Percentiles rank a stretch among this genome's conserved stretches.
phyloP scores from a whole-genome alignment of 2,329 filamentous ascomycete genomes.

The Ceratocystis colombiana region DNA sequence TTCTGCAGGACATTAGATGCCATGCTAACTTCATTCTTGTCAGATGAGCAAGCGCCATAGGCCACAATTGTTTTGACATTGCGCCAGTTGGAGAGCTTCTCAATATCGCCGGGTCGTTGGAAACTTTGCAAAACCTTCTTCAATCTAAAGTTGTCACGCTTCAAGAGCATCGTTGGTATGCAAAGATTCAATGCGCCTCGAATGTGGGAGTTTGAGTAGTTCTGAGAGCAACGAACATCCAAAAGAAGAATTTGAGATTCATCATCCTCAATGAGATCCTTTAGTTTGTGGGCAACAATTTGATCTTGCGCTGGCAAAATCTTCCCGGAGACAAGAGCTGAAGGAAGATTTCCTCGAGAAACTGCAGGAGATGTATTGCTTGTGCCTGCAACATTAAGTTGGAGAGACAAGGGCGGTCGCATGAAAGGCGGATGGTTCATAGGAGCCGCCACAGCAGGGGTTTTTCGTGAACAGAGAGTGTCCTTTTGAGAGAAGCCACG shows the following conservation, averaged over 20 bases:
- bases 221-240: slow-evolving; percentile 77
- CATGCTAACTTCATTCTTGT: slow-evolving; percentile 68
- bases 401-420: slow-evolving; percentile 37
- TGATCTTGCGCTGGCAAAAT: slow-evolving; percentile 34
- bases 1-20: slow-evolving; percentile 88
- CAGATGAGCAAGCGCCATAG: slow-evolving; percentile 69
- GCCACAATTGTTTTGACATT: slow-evolving; percentile 68
- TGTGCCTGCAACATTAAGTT: slow-evolving; percentile 34
- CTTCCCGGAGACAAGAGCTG: slow-evolving; percentile 13
- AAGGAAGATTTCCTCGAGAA: slow-evolving; percentile 12
- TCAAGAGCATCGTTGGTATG: slow-evolving; percentile 87
- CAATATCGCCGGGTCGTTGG: slow-evolving; percentile 57
- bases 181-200: slow-evolving; percentile 79
- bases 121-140: slow-evolving; percentile 83
- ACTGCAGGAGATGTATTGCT: slow-evolving; percentile 29
- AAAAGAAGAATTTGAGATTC: slow-evolving; percentile 42
- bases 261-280: slow-evolving; percentile 42
- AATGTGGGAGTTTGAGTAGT: slow-evolving; percentile 66
- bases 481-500: slow-evolving; percentile 2
- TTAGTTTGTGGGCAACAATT: slow-evolving; percentile 46
- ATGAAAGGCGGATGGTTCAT: not conserved
- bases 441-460: not conserved
- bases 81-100: slow-evolving; percentile 66
- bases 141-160: slow-evolving; percentile 80
- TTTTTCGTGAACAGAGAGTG: not conserved